Conservation (phyloP, 192 early-diverging fungal species). For the Polychytrium aggregatum region DNA sequence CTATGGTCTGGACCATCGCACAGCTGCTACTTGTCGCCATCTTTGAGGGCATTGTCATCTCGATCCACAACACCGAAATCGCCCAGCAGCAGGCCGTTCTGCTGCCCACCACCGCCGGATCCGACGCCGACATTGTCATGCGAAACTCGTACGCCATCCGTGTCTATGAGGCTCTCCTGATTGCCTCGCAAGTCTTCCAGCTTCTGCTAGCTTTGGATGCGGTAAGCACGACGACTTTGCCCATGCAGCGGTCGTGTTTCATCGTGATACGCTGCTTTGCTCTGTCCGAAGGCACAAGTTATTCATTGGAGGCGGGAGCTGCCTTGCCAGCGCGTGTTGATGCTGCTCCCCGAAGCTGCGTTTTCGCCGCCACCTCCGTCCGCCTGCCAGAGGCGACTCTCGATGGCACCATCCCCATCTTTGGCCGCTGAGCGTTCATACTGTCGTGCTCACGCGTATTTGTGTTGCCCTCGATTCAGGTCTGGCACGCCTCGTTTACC, state of each 20-base stretch:
- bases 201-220: constrained; percentile 32
- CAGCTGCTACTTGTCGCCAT: constrained; percentile 22
- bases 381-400: too few species aligned
- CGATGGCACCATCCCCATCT: too few species aligned
- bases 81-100: background rate
- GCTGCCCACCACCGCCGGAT: background rate
- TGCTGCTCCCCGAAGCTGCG: background rate
- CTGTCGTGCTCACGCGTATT: too few species aligned
- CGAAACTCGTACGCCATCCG: constrained; percentile 17
- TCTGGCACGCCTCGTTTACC: constrained; percentile 27
- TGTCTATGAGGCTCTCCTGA: constrained; percentile 32
- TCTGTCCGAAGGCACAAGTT: background rate
- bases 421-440: too few species aligned
- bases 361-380: background rate
- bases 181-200: constrained; percentile 32
- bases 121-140: constrained; percentile 3
- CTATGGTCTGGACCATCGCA: constrained; percentile 19
- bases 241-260: constrained; percentile 3
- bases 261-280: background rate
- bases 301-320: background rate
- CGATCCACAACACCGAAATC: constrained; percentile 7
- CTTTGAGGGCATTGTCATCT: constrained; percentile 10
- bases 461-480: too few species aligned
- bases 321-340: background rate
- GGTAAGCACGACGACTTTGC: constrained; percentile 12